Conservation (phyloP, 2,329 filamentous ascomycete genomes). For the Pezicula neosporulosa region DNA sequence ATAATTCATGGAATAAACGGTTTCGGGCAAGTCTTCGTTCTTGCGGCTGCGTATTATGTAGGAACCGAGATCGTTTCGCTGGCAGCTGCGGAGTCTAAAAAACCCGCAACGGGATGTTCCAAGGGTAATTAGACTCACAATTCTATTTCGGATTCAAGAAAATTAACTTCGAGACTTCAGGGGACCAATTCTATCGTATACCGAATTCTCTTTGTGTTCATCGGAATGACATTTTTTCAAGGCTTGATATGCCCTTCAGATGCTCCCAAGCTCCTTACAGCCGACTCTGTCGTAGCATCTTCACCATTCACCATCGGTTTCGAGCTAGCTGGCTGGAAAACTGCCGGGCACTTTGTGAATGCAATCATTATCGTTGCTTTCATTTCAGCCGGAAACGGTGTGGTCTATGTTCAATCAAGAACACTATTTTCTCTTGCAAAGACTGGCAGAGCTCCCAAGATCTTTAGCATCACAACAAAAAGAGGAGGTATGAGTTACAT, state of each 20-base stretch:
- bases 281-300: constrained; percentile 41
- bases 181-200: constrained; percentile 21
- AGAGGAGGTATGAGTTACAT: constrained; percentile 33
- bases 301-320: constrained; percentile 49
- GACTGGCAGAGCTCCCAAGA: constrained; percentile 47
- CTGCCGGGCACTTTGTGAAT: constrained; percentile 52
- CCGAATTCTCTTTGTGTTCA: constrained; percentile 36
- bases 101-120: constrained; percentile 42
- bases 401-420: constrained; percentile 52
- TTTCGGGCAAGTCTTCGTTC: constrained; percentile 19
- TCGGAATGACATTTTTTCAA: constrained; percentile 47
- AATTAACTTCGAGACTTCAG: no score
- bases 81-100: constrained; percentile 26
- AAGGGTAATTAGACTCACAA: neutral
- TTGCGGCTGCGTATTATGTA: constrained; percentile 19
- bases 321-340: constrained; percentile 48
- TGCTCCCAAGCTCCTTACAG: constrained; percentile 43
- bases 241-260: constrained; percentile 52
- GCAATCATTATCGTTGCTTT: constrained; percentile 51
- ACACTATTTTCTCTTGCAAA: constrained; percentile 52
- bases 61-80: constrained; percentile 20
- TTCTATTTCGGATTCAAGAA: neutral
- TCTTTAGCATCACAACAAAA: constrained; percentile 46
- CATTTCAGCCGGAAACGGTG: constrained; percentile 46
- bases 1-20: constrained; percentile 18